Conservation (phyloP, 192 early-diverging fungal genomes). For the Coemansia brasiliensis region DNA sequence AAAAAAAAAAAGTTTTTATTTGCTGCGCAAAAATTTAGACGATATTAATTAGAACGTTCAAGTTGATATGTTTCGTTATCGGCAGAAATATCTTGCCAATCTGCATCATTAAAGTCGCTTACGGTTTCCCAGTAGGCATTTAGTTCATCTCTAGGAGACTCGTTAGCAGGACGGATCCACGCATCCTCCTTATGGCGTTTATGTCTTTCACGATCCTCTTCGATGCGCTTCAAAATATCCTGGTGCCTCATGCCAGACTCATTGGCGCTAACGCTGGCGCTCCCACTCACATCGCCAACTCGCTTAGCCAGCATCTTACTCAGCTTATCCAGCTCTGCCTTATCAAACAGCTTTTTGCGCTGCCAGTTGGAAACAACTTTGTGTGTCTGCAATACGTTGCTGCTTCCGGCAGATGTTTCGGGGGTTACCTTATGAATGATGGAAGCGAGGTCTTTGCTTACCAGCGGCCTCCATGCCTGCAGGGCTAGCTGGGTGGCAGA, state of each 20-base stretch:
- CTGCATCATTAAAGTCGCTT: constrained; percentile 48
- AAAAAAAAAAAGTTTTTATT: constrained; percentile 10
- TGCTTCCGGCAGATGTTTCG: constrained; percentile 33
- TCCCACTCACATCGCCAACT: constrained; percentile 4
- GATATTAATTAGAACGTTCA: constrained; percentile 8
- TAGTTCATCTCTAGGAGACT: constrained; percentile 38
- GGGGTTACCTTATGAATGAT: constrained; percentile 41
- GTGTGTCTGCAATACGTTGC: constrained; percentile 40
- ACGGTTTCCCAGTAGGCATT: constrained; percentile 52
- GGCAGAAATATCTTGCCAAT: constrained; percentile 37
- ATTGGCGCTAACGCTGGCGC: background rate
- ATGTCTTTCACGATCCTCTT: constrained; percentile 60
- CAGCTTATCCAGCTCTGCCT: constrained; percentile 13
- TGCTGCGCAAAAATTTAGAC: background rate
- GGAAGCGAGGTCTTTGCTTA: constrained; percentile 27
- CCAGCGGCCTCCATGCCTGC: constrained; percentile 31
- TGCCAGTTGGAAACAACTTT: constrained; percentile 44
- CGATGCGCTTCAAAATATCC: constrained; percentile 57
- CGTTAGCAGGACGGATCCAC: constrained; percentile 51
- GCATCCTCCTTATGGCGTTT: constrained; percentile 58
- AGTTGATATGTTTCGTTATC: constrained; percentile 40
- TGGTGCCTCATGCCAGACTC: constrained; percentile 42
- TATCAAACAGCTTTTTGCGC: constrained; percentile 25
- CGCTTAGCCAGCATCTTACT: constrained; percentile 24
- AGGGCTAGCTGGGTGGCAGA: constrained; percentile 1